phyloP scores from a whole-genome alignment of 2,329 filamentous ascomycete genomes.

The Beauveria sp. region DNA sequence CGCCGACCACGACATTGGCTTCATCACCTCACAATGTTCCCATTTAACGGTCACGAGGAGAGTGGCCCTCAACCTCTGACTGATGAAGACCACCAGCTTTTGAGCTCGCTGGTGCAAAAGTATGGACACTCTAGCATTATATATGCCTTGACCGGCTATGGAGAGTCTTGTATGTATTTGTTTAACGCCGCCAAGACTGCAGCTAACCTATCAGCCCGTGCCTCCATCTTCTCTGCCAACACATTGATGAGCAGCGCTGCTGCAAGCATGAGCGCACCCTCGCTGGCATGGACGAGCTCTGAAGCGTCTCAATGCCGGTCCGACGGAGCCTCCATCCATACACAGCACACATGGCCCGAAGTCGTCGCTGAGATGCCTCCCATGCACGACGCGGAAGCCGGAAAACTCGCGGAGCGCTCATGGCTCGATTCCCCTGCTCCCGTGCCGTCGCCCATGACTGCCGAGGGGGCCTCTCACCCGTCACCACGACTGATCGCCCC shows the following conservation, averaged over 20 bases:
- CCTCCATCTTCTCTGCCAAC: constrained; percentile 32
- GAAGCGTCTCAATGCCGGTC: constrained; percentile 32
- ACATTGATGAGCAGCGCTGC: constrained; percentile 30
- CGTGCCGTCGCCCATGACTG: constrained; percentile 27
- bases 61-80: constrained; percentile 27
- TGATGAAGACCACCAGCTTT: constrained; percentile 32
- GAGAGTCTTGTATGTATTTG: constrained; percentile 28
- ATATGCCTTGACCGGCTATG: constrained; percentile 29
- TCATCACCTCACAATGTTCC: constrained; percentile 23
- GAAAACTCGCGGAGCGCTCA: constrained; percentile 27
- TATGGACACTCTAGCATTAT: constrained; percentile 31
- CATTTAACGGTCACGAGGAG: constrained; percentile 27
- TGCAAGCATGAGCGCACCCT: constrained; percentile 27
- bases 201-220: constrained; percentile 23
- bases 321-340: constrained; percentile 32
- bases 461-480: constrained; percentile 24
- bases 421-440: constrained; percentile 33
- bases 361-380: constrained; percentile 24
- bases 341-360: constrained; percentile 31
- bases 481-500: constrained; percentile 30
- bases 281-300: constrained; percentile 34
- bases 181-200: not conserved
- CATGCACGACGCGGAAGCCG: constrained; percentile 27
- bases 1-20: not conserved
- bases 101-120: constrained; percentile 29